Conservation (phyloP, 1,139 yeast genomes). For the Lodderomyces theae region DNA sequence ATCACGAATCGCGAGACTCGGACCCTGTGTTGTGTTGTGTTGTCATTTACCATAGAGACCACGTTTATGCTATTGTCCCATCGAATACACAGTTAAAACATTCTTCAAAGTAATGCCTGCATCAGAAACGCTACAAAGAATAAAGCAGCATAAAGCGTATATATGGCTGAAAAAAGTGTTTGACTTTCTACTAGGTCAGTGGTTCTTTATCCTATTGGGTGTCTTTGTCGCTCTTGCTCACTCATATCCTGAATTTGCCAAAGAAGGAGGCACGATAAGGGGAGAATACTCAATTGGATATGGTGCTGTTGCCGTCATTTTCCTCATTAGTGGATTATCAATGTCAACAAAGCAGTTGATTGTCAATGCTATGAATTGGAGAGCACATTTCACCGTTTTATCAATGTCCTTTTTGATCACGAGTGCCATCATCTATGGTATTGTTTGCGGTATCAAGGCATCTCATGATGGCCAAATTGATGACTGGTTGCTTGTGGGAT, state of each 20-base stretch:
- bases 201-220: slow-evolving; percentile 77
- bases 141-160: slow-evolving; percentile 12
- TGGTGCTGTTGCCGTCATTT: slow-evolving; percentile 84
- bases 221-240: slow-evolving; percentile 72
- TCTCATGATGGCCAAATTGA: slow-evolving; percentile 60
- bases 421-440: slow-evolving; percentile 70
- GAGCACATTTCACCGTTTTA: slow-evolving; percentile 75
- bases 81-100: too few species aligned
- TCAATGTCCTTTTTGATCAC: slow-evolving; percentile 71
- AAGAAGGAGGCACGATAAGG: slow-evolving; percentile 73
- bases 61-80: too few species aligned
- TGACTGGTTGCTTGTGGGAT: slow-evolving; percentile 73
- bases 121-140: slow-evolving; percentile 5
- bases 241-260: slow-evolving; percentile 77
- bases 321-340: slow-evolving; percentile 74
- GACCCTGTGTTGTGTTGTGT: too few species aligned
- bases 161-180: slow-evolving; percentile 17
- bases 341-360: slow-evolving; percentile 63
- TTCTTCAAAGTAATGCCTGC: too few species aligned
- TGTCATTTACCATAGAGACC: too few species aligned
- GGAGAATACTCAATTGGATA: slow-evolving; percentile 78
- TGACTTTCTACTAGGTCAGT: slow-evolving; percentile 40
- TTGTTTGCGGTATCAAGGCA: slow-evolving; percentile 62
- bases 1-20: too few species aligned
- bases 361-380: slow-evolving; percentile 66